Evolutionary conservation across 129 eudicot species (phyloP).

Genomic region (Oenanthe sinensis): DNA sequence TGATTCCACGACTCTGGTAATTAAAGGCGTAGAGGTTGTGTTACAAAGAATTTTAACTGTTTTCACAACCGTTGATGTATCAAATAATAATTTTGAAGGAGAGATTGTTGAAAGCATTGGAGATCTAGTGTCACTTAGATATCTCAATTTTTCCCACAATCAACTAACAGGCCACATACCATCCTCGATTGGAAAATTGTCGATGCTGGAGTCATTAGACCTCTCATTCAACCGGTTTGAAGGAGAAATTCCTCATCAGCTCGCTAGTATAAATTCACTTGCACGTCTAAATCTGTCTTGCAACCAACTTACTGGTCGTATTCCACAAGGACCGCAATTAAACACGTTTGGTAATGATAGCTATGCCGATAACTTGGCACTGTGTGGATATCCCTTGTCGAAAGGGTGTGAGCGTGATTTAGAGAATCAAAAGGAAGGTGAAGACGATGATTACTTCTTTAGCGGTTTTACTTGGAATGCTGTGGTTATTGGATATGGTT

Average conservation of each 20-base stretch:
- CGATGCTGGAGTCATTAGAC: not conserved
- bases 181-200: no score
- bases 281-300: not conserved
- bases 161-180: not conserved
- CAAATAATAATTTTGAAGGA: not conserved
- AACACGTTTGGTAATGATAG: not conserved
- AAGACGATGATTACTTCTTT: not conserved
- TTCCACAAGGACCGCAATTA: not conserved
- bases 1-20: not conserved
- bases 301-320: not conserved
- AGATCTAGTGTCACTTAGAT: not conserved
- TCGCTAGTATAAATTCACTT: not conserved
- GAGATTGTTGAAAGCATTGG: not conserved
- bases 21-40: not conserved
- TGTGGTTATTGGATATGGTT: not conserved
- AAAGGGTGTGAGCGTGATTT: not conserved
- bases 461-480: not conserved
- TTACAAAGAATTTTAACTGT: not conserved
- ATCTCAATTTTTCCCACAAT: not conserved
- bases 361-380: not conserved
- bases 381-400: not conserved
- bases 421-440: not conserved
- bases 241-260: not conserved
- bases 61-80: not conserved
- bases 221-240: not conserved